Conservation (phyloP, 768 basidiomycete genomes). For the Rhodocollybia butyracea region DNA sequence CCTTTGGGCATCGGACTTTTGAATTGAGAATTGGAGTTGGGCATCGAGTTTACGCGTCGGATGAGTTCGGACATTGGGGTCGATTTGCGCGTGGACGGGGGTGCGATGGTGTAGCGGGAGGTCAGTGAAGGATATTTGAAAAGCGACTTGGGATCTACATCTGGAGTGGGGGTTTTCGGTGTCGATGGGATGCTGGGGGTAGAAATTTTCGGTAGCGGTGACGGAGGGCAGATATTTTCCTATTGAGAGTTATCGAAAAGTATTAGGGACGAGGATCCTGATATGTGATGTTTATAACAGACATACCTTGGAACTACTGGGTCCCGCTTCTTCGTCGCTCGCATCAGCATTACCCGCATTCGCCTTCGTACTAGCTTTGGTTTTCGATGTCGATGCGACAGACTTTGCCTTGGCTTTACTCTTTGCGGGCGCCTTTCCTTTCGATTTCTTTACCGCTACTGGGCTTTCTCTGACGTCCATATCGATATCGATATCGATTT, state of each 20-base stretch:
- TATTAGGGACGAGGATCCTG: too few relatives aligned
- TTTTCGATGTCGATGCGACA: neutral
- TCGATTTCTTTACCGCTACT: neutral
- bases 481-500: too few relatives aligned
- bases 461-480: too few relatives aligned
- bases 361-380: neutral
- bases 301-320: neutral
- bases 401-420: constrained; percentile 10
- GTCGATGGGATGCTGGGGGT: neutral
- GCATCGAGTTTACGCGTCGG: constrained; percentile 63
- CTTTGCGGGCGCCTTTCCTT: neutral
- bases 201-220: neutral
- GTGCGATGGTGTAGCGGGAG: constrained; percentile 45
- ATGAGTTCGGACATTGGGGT: constrained; percentile 78
- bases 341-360: neutral
- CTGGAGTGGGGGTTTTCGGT: constrained; percentile 8
- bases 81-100: constrained; percentile 36
- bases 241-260: too few relatives aligned
- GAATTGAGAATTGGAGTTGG: constrained; percentile 64
- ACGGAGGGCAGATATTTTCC: neutral
- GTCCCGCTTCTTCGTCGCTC: neutral
- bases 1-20: constrained; percentile 21
- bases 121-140: constrained; percentile 17
- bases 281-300: neutral
- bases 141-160: neutral